These are phyloP conservation scores for Trichocladium antarcticum DNA, from an alignment of 495 filamentous ascomycete species.

Conservation along the genomic window DNA sequence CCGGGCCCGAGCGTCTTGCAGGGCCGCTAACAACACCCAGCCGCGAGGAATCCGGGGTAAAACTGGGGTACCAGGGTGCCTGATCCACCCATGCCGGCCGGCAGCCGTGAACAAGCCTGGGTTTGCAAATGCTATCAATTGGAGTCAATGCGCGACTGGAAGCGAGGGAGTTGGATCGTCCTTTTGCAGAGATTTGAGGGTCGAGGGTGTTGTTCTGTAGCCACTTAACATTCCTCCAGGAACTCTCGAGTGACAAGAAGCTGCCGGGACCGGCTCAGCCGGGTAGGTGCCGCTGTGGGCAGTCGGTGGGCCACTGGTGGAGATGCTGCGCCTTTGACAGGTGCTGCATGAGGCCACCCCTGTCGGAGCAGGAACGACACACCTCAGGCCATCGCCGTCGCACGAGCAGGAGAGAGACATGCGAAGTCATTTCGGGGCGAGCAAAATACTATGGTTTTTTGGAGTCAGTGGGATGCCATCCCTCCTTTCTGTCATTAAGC, in stretches of 20 bases:
- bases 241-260: background rate
- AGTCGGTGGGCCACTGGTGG: background rate
- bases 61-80: conserved; percentile 16
- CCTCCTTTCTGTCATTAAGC: too few species aligned
- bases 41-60: conserved; percentile 14
- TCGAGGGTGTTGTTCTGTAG: background rate
- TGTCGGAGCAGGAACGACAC: too few species aligned
- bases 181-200: background rate
- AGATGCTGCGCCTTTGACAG: too few species aligned
- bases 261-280: background rate
- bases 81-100: background rate
- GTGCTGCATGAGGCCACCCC: too few species aligned
- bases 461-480: too few species aligned
- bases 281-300: background rate
- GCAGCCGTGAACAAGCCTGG: background rate
- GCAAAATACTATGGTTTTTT: too few species aligned
- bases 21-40: conserved; percentile 2
- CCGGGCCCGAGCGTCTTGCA: conserved; percentile 24
- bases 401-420: too few species aligned
- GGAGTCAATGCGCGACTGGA: background rate
- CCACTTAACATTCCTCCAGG: background rate
- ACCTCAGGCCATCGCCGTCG: too few species aligned
- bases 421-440: too few species aligned
- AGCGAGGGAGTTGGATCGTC: background rate
- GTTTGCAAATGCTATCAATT: background rate